A percentile compares a stretch with the other conserved stretches of the same genome.
These are phyloP conservation scores for Pythium myriotylum DNA, from an alignment of 352 stramenopile genomes.

Conservation along the genomic window DNA sequence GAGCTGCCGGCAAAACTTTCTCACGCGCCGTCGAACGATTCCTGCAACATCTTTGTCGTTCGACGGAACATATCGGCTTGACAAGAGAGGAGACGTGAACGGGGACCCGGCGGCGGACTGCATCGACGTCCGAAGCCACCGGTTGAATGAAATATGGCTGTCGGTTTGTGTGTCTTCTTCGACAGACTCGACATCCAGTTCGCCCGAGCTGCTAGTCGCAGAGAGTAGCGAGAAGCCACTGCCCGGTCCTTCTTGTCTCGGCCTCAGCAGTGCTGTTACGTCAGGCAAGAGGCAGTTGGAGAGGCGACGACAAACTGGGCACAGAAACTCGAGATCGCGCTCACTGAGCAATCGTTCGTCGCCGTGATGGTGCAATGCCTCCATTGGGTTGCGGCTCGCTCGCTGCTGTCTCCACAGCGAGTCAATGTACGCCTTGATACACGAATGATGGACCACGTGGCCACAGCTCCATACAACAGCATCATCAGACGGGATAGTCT, in stretches of 20 bases:
- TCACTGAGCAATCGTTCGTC: conserved; percentile 72
- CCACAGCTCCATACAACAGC: conserved; percentile 71
- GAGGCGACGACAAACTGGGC: conserved; percentile 73
- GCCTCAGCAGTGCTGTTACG: conserved; percentile 13
- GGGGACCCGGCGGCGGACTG: not conserved
- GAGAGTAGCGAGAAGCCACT: conserved; percentile 24
- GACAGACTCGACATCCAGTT: conserved; percentile 8
- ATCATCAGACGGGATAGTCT: conserved; percentile 26
- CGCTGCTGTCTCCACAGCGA: conserved; percentile 71
- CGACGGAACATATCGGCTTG: not conserved
- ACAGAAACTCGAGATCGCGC: conserved; percentile 75
- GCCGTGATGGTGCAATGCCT: conserved; percentile 35
- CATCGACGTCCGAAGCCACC: conserved; percentile 14
- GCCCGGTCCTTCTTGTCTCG: not conserved
- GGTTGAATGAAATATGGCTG: conserved; percentile 15
- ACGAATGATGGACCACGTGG: conserved; percentile 68
- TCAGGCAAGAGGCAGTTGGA: conserved; percentile 74
- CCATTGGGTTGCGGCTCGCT: conserved; percentile 38
- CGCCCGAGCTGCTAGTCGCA: conserved; percentile 3
- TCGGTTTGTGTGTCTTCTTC: not conserved
- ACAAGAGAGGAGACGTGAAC: not conserved
- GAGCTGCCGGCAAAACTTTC: conserved; percentile 61
- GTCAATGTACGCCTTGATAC: conserved; percentile 70
- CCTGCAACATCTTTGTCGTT: conserved; percentile 9
- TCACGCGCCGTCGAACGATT: conserved; percentile 42